Percentiles rank a stretch among this genome's conserved stretches.
phyloP scores from a whole-genome alignment of 345 rosid genomes.

The Odontarrhena argentea region DNA sequence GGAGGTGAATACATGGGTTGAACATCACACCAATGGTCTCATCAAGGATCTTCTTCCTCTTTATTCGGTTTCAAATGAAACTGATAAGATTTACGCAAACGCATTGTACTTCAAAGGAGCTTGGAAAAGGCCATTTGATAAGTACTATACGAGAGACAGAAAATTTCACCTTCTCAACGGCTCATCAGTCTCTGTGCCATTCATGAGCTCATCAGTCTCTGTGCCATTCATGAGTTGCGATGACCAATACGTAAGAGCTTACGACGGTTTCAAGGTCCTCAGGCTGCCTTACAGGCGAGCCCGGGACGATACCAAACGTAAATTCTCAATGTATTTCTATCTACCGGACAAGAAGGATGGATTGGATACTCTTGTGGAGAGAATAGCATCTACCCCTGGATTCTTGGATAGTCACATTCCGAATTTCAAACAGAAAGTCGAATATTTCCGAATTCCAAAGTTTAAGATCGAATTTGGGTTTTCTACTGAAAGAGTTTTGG shows the following conservation, averaged over 20 bases:
- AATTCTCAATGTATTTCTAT: slow-evolving; percentile 15
- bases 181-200: slow-evolving; percentile 6
- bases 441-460: slow-evolving; percentile 16
- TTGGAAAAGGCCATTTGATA: slow-evolving; percentile 37
- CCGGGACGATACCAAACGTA: not conserved
- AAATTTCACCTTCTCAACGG: slow-evolving; percentile 24
- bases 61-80: slow-evolving; percentile 9
- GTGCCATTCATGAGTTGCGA: slow-evolving; percentile 17
- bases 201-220: slow-evolving; percentile 16
- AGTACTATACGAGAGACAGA: not conserved
- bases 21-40: slow-evolving; percentile 45
- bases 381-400: slow-evolving; percentile 10
- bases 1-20: slow-evolving; percentile 64
- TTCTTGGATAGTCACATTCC: slow-evolving; percentile 31
- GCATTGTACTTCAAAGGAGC: slow-evolving; percentile 50
- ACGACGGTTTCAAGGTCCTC: slow-evolving; percentile 26
- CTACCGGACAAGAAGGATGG: slow-evolving; percentile 10
- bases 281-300: slow-evolving; percentile 18
- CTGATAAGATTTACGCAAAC: slow-evolving; percentile 41
- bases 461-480: slow-evolving; percentile 32
- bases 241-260: not conserved
- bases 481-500: not conserved
- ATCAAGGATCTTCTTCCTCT: slow-evolving; percentile 37
- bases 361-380: slow-evolving; percentile 13
- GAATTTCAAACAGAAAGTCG: not conserved